A percentile compares a stretch with the other conserved stretches of the same genome.
These are phyloP conservation scores for Marasmius fiardii DNA, from an alignment of 1,284 basidiomycete species.

Conservation along the genomic window DNA sequence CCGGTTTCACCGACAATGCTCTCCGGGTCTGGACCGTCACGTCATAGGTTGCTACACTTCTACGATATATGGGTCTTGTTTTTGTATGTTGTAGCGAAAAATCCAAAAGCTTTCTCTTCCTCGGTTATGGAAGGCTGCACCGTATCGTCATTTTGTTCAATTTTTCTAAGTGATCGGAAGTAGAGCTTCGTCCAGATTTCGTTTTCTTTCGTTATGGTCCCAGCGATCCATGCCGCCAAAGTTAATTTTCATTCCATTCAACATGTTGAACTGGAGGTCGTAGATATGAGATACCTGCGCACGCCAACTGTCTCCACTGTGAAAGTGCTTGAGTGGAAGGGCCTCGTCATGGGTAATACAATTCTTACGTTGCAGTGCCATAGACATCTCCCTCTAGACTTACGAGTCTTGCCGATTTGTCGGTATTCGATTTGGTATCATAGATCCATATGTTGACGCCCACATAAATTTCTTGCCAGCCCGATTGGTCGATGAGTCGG, in stretches of 20 bases:
- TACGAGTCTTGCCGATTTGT: constrained; percentile 62
- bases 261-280: constrained; percentile 69
- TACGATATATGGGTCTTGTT: background rate
- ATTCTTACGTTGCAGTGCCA: constrained; percentile 69
- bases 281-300: constrained; percentile 64
- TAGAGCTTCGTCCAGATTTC: constrained; percentile 54
- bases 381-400: constrained; percentile 59
- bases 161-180: background rate
- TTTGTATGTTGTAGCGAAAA: background rate
- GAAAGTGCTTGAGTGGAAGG: background rate
- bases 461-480: constrained; percentile 71
- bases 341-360: background rate
- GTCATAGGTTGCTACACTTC: constrained; percentile 38
- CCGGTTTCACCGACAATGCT: constrained; percentile 90
- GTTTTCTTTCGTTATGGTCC: constrained; percentile 57
- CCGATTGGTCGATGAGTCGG: constrained; percentile 56
- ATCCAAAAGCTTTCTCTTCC: constrained; percentile 4
- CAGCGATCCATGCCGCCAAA: constrained; percentile 75
- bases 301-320: constrained; percentile 77
- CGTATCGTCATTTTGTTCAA: background rate
- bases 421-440: constrained; percentile 59
- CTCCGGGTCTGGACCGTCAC: constrained; percentile 92
- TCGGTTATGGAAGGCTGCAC: background rate
- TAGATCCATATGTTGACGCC: constrained; percentile 75
- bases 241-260: constrained; percentile 63